Base-by-base conservation (phyloP, 306 rosid genomes). In the Vigna nakashimae region DNA sequence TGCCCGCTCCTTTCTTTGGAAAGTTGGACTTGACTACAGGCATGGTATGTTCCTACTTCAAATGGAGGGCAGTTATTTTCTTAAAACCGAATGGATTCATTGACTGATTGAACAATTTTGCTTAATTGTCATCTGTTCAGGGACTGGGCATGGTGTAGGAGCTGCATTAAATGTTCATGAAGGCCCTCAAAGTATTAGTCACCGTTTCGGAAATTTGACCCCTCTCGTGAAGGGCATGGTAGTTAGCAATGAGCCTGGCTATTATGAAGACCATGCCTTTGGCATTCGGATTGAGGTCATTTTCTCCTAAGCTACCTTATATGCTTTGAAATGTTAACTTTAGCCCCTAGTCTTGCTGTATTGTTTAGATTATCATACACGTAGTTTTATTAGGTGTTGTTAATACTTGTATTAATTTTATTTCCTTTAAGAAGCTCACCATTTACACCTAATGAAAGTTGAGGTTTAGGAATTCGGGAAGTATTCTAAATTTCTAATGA, bases 81-180 rank as follows among this genome's bases (percentile, higher is more conserved):
- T 49, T 43, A 42, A 70, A 70, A 53, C 28, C 60, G 50, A 72
- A 52, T 58, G 45, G 68, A 52, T 71, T 42, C 28, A 71, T 22
- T 68, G 82, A 63, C 51, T 71, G 62, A 43, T 52, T 26, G 49
- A 70, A 3, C 51, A 34, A 76, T 81, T 68, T 13, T 28, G 58
- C 55, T 65, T 74, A 32, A 50, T 67, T 16, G 32, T 80, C 71
- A 72, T 67, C 51, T 48, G 59, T 79, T 59, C 65, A 95, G 98
- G 99, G 77, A 95, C 98, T 73, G 99, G 97, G 77, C 98, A 92
- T 60, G 98, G 99, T 56, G 99, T 95, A 40, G 99, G 99, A 78
- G 96, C 99, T 79, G 98, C 99, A 67, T 65, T 95, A 80, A 95
- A 92, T 82, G 98, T 95, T 82, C 98, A 95, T 18, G 98, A 95